A percentile compares a stretch with the other conserved stretches of the same genome.
Conservation (phyloP, 345 rosid genomes). For the Eucalyptus erythrocorys region DNA sequence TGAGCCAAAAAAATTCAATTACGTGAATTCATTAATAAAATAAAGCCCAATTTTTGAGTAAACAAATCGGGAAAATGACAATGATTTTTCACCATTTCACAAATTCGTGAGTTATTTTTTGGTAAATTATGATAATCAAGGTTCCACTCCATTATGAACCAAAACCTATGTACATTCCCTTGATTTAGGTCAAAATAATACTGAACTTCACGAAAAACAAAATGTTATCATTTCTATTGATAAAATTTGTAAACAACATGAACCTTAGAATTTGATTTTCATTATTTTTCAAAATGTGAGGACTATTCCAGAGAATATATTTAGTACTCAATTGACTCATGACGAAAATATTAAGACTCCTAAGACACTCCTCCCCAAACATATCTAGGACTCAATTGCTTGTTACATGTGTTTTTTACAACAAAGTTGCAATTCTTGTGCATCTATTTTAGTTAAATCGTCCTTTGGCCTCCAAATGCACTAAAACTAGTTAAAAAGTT, state of each 20-base stretch:
- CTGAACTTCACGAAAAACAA: too few species aligned
- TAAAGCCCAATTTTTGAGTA: neutral
- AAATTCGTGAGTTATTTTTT: neutral
- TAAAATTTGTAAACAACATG: too few species aligned
- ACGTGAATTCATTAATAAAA: neutral
- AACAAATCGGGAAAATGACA: neutral
- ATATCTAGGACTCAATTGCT: neutral
- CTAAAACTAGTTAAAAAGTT: accelerated
- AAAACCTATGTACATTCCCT: neutral
- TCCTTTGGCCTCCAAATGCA: neutral
- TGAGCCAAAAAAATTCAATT: neutral
- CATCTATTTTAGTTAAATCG: neutral
- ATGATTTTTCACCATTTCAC: neutral
- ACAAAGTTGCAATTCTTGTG: neutral
- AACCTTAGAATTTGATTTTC: neutral
- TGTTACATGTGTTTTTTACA: neutral
- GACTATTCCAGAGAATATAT: neutral
- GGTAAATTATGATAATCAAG: neutral
- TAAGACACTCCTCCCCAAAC: too few species aligned
- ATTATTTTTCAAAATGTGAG: too few species aligned
- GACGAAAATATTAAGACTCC: neutral
- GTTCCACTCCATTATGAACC: neutral
- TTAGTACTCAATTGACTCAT: neutral
- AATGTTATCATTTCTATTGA: too few species aligned
- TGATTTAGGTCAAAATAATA: neutral